Base-by-base conservation (phyloP, 192 early-diverging fungal genomes). In the Backusella tuberculispora region DNA sequence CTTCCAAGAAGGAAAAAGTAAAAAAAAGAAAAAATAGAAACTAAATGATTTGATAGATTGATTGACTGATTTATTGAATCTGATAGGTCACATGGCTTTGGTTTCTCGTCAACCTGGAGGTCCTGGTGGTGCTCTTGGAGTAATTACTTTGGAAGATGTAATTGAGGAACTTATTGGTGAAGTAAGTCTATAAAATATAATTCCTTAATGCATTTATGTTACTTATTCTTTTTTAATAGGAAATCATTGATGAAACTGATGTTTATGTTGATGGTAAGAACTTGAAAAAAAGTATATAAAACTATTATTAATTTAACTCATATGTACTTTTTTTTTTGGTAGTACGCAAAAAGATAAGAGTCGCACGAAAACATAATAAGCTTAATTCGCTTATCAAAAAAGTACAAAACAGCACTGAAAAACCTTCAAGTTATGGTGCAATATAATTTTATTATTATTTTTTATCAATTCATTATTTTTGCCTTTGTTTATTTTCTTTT, bases 161-260 rank as follows among this genome's bases (percentile, higher is more conserved):
- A 93, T 93, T 71, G 93, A 94, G 76, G 93, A 94, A 76, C 80
- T 94, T 24, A 89, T 94, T 72, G 90, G 90, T 44, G 93, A 69
- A 44, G 73, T 74, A 47, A 48, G 60, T 40, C 5, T 13, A 26
- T 12, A 46, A 6, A 47, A 17, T 53, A 41, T 21, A 21, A 47
- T 41, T n/a, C 6, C 29, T 74, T 19, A 50, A 5, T 53, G 9
- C 7, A 21, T 17, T 42, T 45, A 63, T 74, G 15, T 26, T 4
- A 60, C 6, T 60, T 5, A 60, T 10, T 4, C 10, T 26, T 60
- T 26, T 26, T 41, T 21, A 19, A 13, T 45, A 94, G 76, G 91
- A 94, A 74, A 94, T 94, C 70, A 86, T 94, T 38, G 93, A 94
- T 75, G 93, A 94, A 75, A 93, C 93, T 4, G 93, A 93, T 77